Base-by-base conservation (phyloP, 2,329 filamentous ascomycete genomes). In the Blastomyces silverae region DNA sequence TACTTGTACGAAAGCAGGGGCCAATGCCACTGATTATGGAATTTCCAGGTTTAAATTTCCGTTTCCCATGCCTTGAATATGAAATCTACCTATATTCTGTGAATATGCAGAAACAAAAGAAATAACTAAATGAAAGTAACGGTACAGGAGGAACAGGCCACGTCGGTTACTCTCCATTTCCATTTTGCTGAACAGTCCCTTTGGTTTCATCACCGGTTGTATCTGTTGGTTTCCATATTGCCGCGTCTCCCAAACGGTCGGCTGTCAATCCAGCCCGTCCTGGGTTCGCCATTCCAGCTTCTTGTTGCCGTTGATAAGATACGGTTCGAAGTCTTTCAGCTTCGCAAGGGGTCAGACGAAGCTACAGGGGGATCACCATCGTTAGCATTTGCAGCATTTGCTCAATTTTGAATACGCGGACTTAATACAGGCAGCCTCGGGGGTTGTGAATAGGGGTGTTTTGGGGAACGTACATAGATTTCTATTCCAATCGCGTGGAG, bases 301-400 rank as follows among this genome's bases (percentile, higher is more conserved):
- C 82, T 7, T 84, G 67, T 68, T 87, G 84, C 53, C 79, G 76
- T 70, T 84, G 79, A 67, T 84, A 85, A 4, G 81, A 83, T 1
- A 86, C 77, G 20, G 79, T 76, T 15, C 84, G 78, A 56, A 87
- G 72, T 7, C 84, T 75, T 57, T 85, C 77, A 0, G 75, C 74
- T 68, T 87, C 84, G 13, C 72, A 77, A 0, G 84, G 82, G 0
- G 85, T 87, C 20, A 84, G 71, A 2, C 71, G 74, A 34, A 86
- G 72, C 55, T 39, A 22, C 13, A 57, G 28, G 5, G 22, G 31
- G 55, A n/a, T 10, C 20, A 39, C 11, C 2, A 39, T 57, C 17
- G 48, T 50, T 50, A 50, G 22, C 48, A 13, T 50, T 50, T 25
- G 48, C 13, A 25, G 48, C 48, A 50, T 48, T 48, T 48, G n/a